These are phyloP conservation scores for Colletotrichum orbiculare DNA, from an alignment of 2,329 filamentous ascomycete genomes.

Conservation along the genomic window DNA sequence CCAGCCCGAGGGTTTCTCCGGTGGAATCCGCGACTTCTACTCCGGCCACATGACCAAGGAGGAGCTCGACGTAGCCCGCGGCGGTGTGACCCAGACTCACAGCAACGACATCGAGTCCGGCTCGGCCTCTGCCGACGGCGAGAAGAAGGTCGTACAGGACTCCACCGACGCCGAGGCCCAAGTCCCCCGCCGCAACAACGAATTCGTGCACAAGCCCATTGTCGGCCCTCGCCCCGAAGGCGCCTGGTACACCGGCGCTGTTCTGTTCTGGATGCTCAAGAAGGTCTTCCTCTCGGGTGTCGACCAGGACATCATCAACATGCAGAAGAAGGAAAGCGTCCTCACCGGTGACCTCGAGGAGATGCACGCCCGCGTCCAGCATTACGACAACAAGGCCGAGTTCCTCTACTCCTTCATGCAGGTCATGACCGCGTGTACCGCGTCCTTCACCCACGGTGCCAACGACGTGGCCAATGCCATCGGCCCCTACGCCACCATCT, in stretches of 20 bases:
- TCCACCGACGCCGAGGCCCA: slow-evolving; percentile 32
- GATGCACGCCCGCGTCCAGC: slow-evolving; percentile 66
- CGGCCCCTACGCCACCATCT: slow-evolving; percentile 72
- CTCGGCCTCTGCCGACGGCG: slow-evolving; percentile 37
- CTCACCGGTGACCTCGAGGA: slow-evolving; percentile 64
- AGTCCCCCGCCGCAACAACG: not conserved
- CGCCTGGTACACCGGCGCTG: slow-evolving; percentile 50
- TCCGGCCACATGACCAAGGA: slow-evolving; percentile 60
- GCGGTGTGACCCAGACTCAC: slow-evolving; percentile 12
- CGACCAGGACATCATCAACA: slow-evolving; percentile 47
- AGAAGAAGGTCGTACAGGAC: slow-evolving; percentile 46
- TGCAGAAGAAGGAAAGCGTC: slow-evolving; percentile 49
- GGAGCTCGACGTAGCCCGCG: slow-evolving; percentile 52
- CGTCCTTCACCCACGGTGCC: slow-evolving; percentile 73
- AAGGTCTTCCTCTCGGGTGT: slow-evolving; percentile 55
- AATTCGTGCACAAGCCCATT: slow-evolving; percentile 39
- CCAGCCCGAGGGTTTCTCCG: slow-evolving; percentile 48
- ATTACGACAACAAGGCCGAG: slow-evolving; percentile 72
- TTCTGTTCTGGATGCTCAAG: slow-evolving; percentile 54
- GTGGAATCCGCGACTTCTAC: slow-evolving; percentile 60
- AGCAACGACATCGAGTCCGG: slow-evolving; percentile 41
- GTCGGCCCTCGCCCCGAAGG: slow-evolving; percentile 50
- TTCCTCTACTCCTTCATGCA: slow-evolving; percentile 71
- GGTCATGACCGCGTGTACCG: slow-evolving; percentile 69
- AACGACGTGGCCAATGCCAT: slow-evolving; percentile 75